These are phyloP conservation scores for Rhodotorula kratochvilovae DNA, from an alignment of 768 basidiomycete genomes.

Conservation along the genomic window DNA sequence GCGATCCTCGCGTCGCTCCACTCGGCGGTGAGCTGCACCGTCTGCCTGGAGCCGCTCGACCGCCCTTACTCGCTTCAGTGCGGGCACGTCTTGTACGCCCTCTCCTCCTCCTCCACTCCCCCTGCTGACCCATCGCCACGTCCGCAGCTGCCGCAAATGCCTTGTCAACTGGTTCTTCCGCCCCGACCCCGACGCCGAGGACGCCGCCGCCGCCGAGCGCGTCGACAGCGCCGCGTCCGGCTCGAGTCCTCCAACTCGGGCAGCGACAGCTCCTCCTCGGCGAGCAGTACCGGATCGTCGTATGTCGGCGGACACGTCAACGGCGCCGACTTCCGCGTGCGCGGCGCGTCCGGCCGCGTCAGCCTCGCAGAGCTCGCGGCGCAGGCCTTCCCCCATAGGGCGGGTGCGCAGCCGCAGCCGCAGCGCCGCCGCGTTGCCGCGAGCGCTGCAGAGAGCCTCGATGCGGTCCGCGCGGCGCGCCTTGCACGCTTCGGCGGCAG, in stretches of 20 bases:
- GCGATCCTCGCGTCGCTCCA: constrained; percentile 25
- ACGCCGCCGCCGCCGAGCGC: not conserved
- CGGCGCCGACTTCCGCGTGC: constrained; percentile 3
- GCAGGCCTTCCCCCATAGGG: not conserved
- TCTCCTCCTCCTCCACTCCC: not conserved
- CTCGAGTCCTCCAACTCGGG: no score
- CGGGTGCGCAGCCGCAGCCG: no score
- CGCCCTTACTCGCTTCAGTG: constrained; percentile 33
- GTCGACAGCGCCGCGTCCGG: not conserved
- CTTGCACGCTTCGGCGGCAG: not conserved
- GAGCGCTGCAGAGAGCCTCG: not conserved
- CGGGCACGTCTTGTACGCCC: constrained; percentile 37
- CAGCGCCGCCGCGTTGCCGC: not conserved
- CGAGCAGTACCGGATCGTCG: not conserved
- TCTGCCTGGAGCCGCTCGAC: constrained; percentile 38
- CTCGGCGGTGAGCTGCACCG: constrained; percentile 22
- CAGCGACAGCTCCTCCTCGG: not conserved
- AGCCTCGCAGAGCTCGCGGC: not conserved
- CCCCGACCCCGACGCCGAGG: constrained; percentile 16
- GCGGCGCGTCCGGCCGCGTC: not conserved
- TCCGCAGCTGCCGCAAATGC: constrained; percentile 36
- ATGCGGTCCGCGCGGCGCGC: not conserved
- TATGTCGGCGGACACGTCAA: not conserved
- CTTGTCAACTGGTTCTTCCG: constrained; percentile 39
- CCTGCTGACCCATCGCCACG: not conserved